Evolutionary conservation across 371 early-diverging fungal species (phyloP).

Genomic region (Mortierella sp.): DNA sequence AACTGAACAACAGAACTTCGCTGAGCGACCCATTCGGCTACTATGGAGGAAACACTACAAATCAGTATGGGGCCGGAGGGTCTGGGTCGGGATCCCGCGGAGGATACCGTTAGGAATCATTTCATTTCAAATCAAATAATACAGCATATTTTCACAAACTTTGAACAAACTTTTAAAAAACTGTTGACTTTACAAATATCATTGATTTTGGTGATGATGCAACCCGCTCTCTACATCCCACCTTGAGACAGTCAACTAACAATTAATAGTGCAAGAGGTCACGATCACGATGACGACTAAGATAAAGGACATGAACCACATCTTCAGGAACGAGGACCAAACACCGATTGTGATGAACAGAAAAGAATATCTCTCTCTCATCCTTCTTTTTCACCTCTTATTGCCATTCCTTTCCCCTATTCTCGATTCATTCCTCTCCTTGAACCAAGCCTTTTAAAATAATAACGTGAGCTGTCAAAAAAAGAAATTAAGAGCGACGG

Average conservation of each 20-base stretch:
- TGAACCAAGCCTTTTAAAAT: neutral
- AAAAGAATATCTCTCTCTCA: neutral
- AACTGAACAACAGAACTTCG: neutral
- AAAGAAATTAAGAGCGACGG: neutral
- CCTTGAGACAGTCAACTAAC: too few species aligned
- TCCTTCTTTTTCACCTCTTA: neutral
- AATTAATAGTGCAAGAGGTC: too few species aligned
- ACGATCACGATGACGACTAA: slow-evolving; percentile 6
- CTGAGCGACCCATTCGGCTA: slow-evolving; percentile 13
- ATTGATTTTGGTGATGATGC: too few species aligned
- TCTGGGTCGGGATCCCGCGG: neutral
- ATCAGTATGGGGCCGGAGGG: neutral
- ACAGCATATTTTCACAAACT: neutral
- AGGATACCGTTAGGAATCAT: slow-evolving; percentile 8
- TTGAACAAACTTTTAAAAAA: too few species aligned
- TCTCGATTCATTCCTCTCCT: neutral
- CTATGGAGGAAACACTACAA: neutral
- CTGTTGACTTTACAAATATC: too few species aligned
- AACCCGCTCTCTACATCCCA: too few species aligned
- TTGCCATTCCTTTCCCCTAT: neutral
- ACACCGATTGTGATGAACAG: neutral
- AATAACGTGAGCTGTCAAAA: too few species aligned
- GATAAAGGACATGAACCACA: neutral
- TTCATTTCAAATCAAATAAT: neutral
- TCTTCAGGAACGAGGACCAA: too few species aligned